Evolutionary conservation across 2,329 filamentous ascomycete genomes (phyloP), one percentile per base, ranked within the genome.

Genomic region (Talaromyces atroroseus): DNA sequence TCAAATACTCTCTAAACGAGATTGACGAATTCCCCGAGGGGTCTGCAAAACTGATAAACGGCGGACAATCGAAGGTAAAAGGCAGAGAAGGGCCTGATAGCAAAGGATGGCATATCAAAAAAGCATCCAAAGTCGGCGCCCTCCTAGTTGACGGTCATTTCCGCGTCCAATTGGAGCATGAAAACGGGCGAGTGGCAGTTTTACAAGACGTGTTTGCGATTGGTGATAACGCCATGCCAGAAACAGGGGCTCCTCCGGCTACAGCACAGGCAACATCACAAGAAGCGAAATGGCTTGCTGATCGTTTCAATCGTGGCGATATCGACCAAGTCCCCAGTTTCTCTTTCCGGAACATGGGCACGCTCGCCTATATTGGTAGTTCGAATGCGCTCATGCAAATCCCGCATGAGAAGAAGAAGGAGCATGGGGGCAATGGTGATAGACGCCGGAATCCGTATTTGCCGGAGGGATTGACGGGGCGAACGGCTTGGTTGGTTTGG

Each of bases 201-300:
- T 69, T 83, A 44, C 70, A 76, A 18, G 79, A 83, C 58, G 81
- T 84, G 51, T 82, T 75, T 54, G 73, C 79, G 1, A 64, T 82
- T 8, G 82, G 82, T 18, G 82, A 84, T 68, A 84, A 81, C 60
- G 80, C 79, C 0, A 75, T 78, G 60, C 70, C 78, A 1, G 80
- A 82, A 64, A 76, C 69, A 2, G 78, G 78, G 1, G 66, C 72
- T 0, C 81, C 74, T 1, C 82, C 82, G 0, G 80, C 82, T 0
- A 85, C 82, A 0, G 82, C 82, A 2, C 82, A 83, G 65, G 81
- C 82, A 0, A 80, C 82, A 0, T 76, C 74, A 16, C 82, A 85
- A 63, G 81, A 84, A 65, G 81, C 82, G 0, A 72, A 74, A 23
- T 84, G 81, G 82, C 73, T 85, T 0, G 79, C 78, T 0, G 77